These are phyloP conservation scores for Waltiozyma sp. DNA, from an alignment of 1,139 yeast species.

Conservation along the genomic window DNA sequence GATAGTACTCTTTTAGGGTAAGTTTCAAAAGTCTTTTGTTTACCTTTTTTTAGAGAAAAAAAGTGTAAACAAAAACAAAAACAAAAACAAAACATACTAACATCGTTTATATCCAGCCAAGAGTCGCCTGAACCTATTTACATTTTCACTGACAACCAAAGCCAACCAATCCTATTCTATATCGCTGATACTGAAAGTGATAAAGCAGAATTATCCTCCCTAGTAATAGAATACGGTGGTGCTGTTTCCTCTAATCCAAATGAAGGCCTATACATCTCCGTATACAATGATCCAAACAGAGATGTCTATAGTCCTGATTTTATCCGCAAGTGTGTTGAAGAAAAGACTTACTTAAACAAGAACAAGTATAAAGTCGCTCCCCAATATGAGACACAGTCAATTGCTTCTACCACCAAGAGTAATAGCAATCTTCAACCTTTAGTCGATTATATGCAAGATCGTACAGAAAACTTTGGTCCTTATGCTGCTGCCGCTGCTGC, in stretches of 20 bases:
- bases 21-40: conserved; percentile 1
- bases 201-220: conserved; percentile 7
- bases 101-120: background rate
- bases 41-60: background rate
- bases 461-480: conserved; percentile 1
- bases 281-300: conserved; percentile 10
- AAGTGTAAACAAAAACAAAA: background rate
- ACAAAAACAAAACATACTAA: background rate
- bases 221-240: conserved; percentile 17
- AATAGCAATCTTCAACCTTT: conserved; percentile 10
- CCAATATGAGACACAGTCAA: background rate
- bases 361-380: conserved; percentile 5
- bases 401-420: conserved; percentile 1
- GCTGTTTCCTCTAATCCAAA: conserved; percentile 8
- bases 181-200: conserved; percentile 15
- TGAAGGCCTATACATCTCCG: conserved; percentile 10
- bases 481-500: conserved; percentile 2
- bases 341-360: conserved; percentile 4
- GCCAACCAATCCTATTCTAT: conserved; percentile 13
- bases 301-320: conserved; percentile 16
- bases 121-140: background rate
- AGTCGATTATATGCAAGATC: conserved; percentile 9
- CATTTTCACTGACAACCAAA: conserved; percentile 4
- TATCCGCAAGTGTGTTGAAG: conserved; percentile 16
- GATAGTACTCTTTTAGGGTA: conserved; percentile 6